A percentile compares a stretch with the other conserved stretches of the same genome.
Evolutionary conservation across 306 rosid species (phyloP).

Genomic region (Trifolium repens): DNA sequence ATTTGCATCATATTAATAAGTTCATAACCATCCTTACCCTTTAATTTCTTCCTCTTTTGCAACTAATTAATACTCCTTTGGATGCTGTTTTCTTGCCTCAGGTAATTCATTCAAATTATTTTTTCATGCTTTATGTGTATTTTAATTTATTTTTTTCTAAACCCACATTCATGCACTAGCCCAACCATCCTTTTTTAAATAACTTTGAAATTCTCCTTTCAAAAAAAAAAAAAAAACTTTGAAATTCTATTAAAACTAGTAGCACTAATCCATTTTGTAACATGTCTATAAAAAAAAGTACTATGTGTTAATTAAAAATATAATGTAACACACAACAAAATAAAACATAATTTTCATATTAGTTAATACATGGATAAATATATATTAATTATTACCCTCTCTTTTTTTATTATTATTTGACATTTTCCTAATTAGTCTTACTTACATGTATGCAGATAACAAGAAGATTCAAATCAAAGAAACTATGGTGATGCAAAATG

Average conservation of each 20-base stretch:
- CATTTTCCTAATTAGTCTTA: not conserved
- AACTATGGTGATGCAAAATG: not conserved
- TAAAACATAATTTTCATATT: no score
- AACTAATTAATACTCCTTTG: no score
- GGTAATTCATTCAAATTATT: slow-evolving; percentile 38
- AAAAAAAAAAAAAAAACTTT: not conserved
- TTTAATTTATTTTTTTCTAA: not conserved
- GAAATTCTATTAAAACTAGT: not conserved
- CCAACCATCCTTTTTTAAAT: not conserved
- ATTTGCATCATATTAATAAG: slow-evolving; percentile 12
- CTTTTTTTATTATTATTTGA: not conserved
- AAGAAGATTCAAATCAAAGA: slow-evolving; percentile 40
- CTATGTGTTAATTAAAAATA: not conserved
- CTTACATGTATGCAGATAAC: slow-evolving; percentile 45
- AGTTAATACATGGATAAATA: no score
- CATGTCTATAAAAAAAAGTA: not conserved
- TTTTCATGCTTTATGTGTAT: not conserved
- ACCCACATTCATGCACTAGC: not conserved
- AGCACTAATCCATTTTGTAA: not conserved
- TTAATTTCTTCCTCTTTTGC: no score
- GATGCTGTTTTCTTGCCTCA: slow-evolving; percentile 34
- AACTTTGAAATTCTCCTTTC: no score
- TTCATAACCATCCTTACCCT: no score
- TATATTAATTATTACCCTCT: no score
- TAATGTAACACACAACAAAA: not conserved